Evolutionary conservation across 2,329 filamentous ascomycete genomes (phyloP), one percentile per base, ranked within the genome.

Genomic region (Purpureocillium lavendulum): DNA sequence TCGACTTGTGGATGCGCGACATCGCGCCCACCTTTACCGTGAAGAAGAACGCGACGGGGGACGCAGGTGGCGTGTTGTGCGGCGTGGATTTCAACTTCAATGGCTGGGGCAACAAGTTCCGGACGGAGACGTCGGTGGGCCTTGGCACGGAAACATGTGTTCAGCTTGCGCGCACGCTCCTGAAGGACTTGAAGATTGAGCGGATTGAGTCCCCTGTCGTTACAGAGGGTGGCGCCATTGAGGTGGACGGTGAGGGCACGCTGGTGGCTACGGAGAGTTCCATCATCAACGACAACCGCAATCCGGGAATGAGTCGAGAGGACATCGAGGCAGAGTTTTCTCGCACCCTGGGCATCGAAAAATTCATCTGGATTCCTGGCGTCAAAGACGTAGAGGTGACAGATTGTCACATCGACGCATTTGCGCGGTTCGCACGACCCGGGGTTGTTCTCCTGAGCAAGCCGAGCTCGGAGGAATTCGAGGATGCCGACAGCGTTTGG

Each of bases 1-100:
- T 43, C 38, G 32, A 58, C 11, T 41, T 58, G 11, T 58, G 56
- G 56, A 46, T 55, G 32, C 49, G 56, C 6, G 54, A 59, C 39
- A 47, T 51, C 30, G 55, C 47, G 3, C 51, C 54, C 0, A 42
- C 51, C 1, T 49, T 54, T 37, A 26, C 21, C 10, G 50, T 51
- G 33, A 45, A 48, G 8, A 36, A 44, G 28, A 33, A 38, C 2
- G 33, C 17, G 11, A 2, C 11, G 6, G 34, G 40, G 14, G 39
- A 38, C 3, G 17, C 4, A 1, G 6, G 35, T 8, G 9, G 24
- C 42, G 32, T 28, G 2, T 38, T 42, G 11, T 33, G 40, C 3
- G 55, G 49, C 5, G 39, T 57, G 10, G 45, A 49, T 15, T 46
- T 48, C 11, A 53, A 48, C 33, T 58, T 58, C 39, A 58, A 58